Base-by-base conservation (phyloP, 345 rosid genomes). In the Raphanus raphanistrum region DNA sequence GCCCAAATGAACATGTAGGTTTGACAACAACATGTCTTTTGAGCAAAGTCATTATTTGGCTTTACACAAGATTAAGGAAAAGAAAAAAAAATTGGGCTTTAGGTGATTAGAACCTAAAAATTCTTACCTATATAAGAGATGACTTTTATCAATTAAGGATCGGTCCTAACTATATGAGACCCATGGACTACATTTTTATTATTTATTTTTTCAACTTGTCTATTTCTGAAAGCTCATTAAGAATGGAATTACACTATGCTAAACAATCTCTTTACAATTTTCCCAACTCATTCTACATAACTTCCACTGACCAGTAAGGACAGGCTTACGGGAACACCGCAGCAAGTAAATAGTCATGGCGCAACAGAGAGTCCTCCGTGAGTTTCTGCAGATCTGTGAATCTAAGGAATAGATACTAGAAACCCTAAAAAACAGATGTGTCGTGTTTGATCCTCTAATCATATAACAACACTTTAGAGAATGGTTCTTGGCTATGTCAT, bases 321-420 rank as follows among this genome's bases (percentile, higher is more conserved):
- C 21, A 21, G 21, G 1, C 21, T 21, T 0, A 21, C 21, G 21
- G 0, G 21, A 21, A 21, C 21, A 21, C 21, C 21, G 21, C 35
- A 32, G 35, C 35, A 5, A 6, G 35, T 32, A 88, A 82, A 80
- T 88, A 57, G 82, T 86, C 13, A 50, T 52, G 4, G 88, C 87
- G 31, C 85, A 86, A 74, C 67, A 74, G 32, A 67, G 31, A 6
- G 85, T 84, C 32, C 72, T 91, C 38, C 66, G 76, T 1, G 86
- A 85, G 81, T 85, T 90, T 82, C 88, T 80, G 36, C 74, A 66
- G 27, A 89, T 87, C 45, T 95, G 94, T 67, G 90, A 87, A 70
- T 80, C 90, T 61, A 95, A 87, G 83, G 73, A 72, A 8, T 89
- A 89, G 82, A 79, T 81, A 21, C 75, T 92, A 68, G 76, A 82